Base-by-base conservation (phyloP, 1,139 yeast species). In the Blastobotrys elegans region DNA sequence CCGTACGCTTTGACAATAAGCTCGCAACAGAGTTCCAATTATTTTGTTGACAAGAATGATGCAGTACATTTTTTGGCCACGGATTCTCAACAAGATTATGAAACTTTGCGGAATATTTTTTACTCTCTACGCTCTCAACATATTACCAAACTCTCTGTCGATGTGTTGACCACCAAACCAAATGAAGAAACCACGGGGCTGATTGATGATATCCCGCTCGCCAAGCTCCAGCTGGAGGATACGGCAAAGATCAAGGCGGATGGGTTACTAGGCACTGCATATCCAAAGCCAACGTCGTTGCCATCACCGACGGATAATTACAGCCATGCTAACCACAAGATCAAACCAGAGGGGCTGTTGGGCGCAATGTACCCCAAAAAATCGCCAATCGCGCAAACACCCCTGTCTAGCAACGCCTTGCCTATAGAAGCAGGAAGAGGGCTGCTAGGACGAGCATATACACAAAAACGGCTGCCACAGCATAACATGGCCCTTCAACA, bases 31-130 rank as follows among this genome's bases (percentile, higher is more conserved):
- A 50, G 47, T 14, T 59, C 59, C 10, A 59, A 60, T 46, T 55
- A 49, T 34, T 58, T 55, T 40, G 50, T 53, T 30, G 56, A 55
- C 43, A 44, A 48, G 27, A 47, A 52, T 17, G 63, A 62, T 41
- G 51, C 61, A 30, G 40, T 59, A 16, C 56, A 61, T 26, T 57
- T 54, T 35, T 40, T 65, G 16, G 54, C 63, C 20, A 55, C 65
- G 2, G 61, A 57, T 46, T 53, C 59, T 42, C 56, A 54, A 14
- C 49, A 55, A 39, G 61, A 57, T 39, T 61, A 55, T 48, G 59
- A 58, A 31, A 44, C 51, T 37, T 51, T 64, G 39, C 51, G 65
- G 29, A 64, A 63, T 43, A 60, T 63, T 18, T 46, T 62, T 16
- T 63, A 51, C 50, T 57, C 68, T 7, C 50, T 64, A 17, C 55